phyloP scores from a whole-genome alignment of 352 stramenopile species.

The Blastocystis sp. region DNA sequence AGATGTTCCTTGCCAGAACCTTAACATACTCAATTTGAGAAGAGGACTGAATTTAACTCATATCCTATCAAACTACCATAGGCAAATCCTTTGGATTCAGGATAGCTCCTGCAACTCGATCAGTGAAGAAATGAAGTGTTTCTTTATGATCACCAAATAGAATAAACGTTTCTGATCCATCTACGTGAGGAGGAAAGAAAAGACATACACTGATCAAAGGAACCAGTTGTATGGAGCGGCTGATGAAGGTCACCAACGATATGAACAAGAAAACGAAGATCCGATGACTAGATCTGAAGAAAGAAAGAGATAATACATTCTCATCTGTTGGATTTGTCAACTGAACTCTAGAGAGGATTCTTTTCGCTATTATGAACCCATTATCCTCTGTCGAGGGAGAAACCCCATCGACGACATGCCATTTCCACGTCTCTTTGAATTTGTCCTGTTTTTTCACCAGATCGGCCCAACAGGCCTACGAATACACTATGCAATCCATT shows the following conservation, averaged over 20 bases:
- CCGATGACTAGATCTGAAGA: background rate
- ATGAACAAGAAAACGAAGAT: conserved; percentile 53
- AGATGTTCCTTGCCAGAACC: background rate
- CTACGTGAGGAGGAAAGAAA: background rate
- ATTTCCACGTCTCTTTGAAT: conserved; percentile 11
- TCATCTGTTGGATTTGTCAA: background rate
- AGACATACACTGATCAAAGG: background rate
- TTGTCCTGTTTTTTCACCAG: background rate
- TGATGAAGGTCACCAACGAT: conserved; percentile 44
- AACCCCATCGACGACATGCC: conserved; percentile 28
- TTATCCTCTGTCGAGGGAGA: background rate
- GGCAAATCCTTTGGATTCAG: conserved; percentile 21
- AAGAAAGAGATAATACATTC: background rate
- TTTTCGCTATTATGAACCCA: background rate
- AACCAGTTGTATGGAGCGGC: conserved; percentile 18
- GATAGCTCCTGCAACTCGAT: conserved; percentile 4
- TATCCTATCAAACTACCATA: background rate
- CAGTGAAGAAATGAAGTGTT: conserved; percentile 59
- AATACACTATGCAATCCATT: background rate
- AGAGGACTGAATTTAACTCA: too few relatives aligned
- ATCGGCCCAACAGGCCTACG: conserved; percentile 44
- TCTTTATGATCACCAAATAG: background rate
- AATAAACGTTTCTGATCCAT: background rate
- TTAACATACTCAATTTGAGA: background rate
- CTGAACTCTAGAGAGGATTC: background rate